These are phyloP conservation scores for Alectoria sarmentosa DNA, from an alignment of 495 filamentous ascomycete genomes.

Conservation along the genomic window DNA sequence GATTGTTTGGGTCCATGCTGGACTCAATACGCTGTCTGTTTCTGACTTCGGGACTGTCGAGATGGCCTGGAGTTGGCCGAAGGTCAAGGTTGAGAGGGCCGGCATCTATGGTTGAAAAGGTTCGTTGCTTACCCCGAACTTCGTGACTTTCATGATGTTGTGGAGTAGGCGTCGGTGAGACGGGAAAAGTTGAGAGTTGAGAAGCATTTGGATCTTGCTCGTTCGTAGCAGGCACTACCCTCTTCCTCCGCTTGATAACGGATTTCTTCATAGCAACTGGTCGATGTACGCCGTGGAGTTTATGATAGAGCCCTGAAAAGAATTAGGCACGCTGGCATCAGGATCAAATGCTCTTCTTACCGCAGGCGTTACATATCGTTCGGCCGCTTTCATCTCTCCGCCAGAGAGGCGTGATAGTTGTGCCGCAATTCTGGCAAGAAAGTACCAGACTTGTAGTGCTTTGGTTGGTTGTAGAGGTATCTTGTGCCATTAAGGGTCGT, in stretches of 20 bases:
- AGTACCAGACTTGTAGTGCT: slow-evolving; percentile 64
- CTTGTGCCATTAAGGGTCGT: slow-evolving; percentile 18
- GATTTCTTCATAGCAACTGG: slow-evolving; percentile 97
- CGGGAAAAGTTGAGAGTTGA: slow-evolving; percentile 21
- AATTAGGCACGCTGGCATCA: slow-evolving; percentile 27
- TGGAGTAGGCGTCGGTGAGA: slow-evolving; percentile 32
- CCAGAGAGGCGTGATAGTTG: slow-evolving; percentile 95
- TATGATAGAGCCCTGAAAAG: slow-evolving; percentile 80
- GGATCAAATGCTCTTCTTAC: slow-evolving; percentile 45
- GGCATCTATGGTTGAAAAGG: slow-evolving; percentile 14
- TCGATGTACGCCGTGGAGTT: slow-evolving; percentile 87
- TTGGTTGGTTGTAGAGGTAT: slow-evolving; percentile 23
- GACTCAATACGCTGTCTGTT: slow-evolving; percentile 40
- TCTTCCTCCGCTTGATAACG: slow-evolving; percentile 91
- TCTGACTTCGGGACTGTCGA: slow-evolving; percentile 37
- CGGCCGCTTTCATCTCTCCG: slow-evolving; percentile 89
- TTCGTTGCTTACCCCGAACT: slow-evolving; percentile 15
- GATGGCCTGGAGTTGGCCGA: slow-evolving; percentile 17
- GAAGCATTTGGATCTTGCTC: slow-evolving; percentile 33
- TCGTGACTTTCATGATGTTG: slow-evolving; percentile 32
- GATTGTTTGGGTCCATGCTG: slow-evolving; percentile 47
- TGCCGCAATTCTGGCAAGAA: slow-evolving; percentile 95
- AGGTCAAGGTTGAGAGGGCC: slow-evolving; percentile 15
- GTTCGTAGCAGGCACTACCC: slow-evolving; percentile 77
- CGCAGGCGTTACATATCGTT: slow-evolving; percentile 98